Percentiles rank a stretch among this genome's conserved stretches.
Conservation (phyloP, 1,284 basidiomycete species). For the Paramarasmius palmivorus region DNA sequence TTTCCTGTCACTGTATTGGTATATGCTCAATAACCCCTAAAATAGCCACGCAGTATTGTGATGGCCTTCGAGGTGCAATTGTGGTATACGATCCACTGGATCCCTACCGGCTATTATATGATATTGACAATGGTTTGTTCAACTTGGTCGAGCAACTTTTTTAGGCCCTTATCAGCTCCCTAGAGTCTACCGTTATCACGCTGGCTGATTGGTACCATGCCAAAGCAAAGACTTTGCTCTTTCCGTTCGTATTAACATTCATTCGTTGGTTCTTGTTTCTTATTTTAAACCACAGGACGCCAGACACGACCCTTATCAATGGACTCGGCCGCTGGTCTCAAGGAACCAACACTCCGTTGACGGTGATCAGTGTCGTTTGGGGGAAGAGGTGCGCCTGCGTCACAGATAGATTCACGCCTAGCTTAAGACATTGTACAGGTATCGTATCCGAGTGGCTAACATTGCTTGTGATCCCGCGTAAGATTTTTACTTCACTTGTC, state of each 20-base stretch:
- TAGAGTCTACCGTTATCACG: constrained; percentile 29
- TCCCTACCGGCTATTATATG: constrained; percentile 40
- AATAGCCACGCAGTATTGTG: constrained; percentile 36
- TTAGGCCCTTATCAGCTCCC: too few relatives aligned
- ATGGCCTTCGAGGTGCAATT: constrained; percentile 47
- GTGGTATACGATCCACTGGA: constrained; percentile 49
- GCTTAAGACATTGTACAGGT: constrained; percentile 14
- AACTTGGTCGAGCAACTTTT: too few relatives aligned
- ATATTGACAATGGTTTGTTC: constrained; percentile 42
- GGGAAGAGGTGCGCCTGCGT: background rate
- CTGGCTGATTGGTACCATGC: constrained; percentile 35
- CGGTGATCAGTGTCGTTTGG: constrained; percentile 29
- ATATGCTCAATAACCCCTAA: background rate
- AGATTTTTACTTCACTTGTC: too few relatives aligned
- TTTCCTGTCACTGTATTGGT: background rate
- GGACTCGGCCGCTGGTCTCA: constrained; percentile 30
- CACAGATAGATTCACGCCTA: too few relatives aligned
- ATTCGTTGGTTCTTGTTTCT: background rate
- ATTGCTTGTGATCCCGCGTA: constrained; percentile 38
- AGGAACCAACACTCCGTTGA: constrained; percentile 14
- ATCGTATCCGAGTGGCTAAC: constrained; percentile 48
- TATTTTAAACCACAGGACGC: constrained; percentile 14
- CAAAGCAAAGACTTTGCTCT: background rate
- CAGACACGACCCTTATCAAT: constrained; percentile 47
- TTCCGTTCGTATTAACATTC: background rate